A percentile compares a stretch with the other conserved stretches of the same genome.
phyloP scores from a whole-genome alignment of 306 rosid genomes.

The Rosa chinensis region DNA sequence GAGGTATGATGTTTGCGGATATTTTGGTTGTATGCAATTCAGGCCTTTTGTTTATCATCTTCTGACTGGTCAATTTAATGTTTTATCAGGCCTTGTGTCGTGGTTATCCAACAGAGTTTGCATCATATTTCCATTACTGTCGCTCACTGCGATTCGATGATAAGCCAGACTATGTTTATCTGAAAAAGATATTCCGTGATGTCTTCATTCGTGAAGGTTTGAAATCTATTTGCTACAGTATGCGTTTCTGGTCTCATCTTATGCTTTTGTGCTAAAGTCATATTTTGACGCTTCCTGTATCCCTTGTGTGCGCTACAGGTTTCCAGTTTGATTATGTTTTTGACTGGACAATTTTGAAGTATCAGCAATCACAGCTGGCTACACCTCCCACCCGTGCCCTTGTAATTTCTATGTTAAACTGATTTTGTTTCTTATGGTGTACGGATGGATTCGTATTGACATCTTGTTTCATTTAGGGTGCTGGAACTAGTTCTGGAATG shows the following conservation, averaged over 20 bases:
- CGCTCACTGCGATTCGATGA: constrained; percentile 94
- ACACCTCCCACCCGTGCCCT: constrained; percentile 75
- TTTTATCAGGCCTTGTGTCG: constrained; percentile 83
- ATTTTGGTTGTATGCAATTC: constrained; percentile 6
- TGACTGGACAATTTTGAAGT: constrained; percentile 97
- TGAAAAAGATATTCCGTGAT: constrained; percentile 93
- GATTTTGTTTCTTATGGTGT: constrained; percentile 13
- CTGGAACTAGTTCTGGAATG: constrained; percentile 85
- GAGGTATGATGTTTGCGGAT: constrained; percentile 52
- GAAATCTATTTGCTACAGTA: constrained; percentile 10
- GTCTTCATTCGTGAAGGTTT: constrained; percentile 95
- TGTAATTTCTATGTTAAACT: constrained; percentile 34
- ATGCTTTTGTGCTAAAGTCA: background rate
- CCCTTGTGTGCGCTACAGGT: constrained; percentile 46
- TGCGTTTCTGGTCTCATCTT: background rate
- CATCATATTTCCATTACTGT: constrained; percentile 95
- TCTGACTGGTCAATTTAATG: constrained; percentile 28
- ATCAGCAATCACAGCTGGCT: constrained; percentile 88
- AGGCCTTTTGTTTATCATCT: constrained; percentile 2
- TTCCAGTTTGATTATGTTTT: constrained; percentile 96
- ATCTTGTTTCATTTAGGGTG: constrained; percentile 48
- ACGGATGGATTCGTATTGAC: constrained; percentile 15
- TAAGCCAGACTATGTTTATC: constrained; percentile 93
- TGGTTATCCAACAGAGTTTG: constrained; percentile 95
- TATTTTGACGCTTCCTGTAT: constrained; percentile 15